Conservation (phyloP, 2,329 filamentous ascomycete species). For the Pseudogymnoascus destructans region DNA sequence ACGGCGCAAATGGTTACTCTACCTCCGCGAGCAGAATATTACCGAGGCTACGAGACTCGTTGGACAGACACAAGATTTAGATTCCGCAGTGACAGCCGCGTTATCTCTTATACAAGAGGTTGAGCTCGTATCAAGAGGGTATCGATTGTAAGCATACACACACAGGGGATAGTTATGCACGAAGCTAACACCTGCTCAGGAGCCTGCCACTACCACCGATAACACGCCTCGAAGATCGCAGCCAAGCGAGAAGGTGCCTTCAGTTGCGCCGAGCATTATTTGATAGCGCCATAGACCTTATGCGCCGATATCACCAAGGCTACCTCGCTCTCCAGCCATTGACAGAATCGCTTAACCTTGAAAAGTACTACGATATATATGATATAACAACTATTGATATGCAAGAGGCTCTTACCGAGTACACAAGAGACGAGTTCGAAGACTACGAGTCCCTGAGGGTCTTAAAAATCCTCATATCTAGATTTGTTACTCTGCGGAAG, state of each 20-base stretch:
- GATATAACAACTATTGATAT: constrained; percentile 65
- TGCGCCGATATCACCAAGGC: constrained; percentile 60
- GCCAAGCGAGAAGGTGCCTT: constrained; percentile 64
- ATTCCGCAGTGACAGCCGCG: constrained; percentile 61
- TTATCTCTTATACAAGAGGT: constrained; percentile 83
- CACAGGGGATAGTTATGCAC: constrained; percentile 7
- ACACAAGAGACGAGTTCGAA: constrained; percentile 54
- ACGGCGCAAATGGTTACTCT: constrained; percentile 68
- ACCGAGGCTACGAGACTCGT: constrained; percentile 56
- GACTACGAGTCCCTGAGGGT: constrained; percentile 66
- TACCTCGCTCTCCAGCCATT: constrained; percentile 57
- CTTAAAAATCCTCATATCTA: constrained; percentile 68
- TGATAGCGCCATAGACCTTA: constrained; percentile 53
- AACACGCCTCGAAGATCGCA: constrained; percentile 74
- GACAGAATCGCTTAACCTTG: constrained; percentile 67
- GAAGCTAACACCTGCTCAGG: constrained; percentile 33
- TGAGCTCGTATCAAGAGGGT: constrained; percentile 85
- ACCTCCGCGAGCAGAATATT: constrained; percentile 62
- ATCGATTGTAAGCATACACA: constrained; percentile 52
- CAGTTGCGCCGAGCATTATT: constrained; percentile 67
- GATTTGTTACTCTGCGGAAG: constrained; percentile 69
- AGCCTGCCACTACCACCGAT: constrained; percentile 86
- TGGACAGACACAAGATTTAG: constrained; percentile 64
- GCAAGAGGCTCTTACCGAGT: constrained; percentile 52
- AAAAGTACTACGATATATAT: constrained; percentile 87